Base-by-base conservation (phyloP, 2,329 filamentous ascomycete species). In the Ceratocystis ficicola region DNA sequence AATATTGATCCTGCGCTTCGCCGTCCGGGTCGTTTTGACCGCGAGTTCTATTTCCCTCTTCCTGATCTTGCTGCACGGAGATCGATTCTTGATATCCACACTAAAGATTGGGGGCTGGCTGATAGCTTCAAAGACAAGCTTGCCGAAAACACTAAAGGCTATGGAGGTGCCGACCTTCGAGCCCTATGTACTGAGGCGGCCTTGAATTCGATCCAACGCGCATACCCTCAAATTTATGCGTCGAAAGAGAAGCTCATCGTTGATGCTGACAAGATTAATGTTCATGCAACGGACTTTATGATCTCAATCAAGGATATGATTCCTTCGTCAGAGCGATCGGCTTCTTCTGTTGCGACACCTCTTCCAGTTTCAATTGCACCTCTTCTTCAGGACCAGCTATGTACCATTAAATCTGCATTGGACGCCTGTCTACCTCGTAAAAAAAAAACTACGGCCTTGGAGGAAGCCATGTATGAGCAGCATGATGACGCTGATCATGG, bases 1-100 rank as follows among this genome's bases (percentile, higher is more conserved):
- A 95, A 94, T 64, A 92, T 99, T 68, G 93, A 99, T 74, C 93
- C 93, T 70, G 93, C 93, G n/a, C 81, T 99, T 67, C 87, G 94
- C 68, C 86, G 93, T 63, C 93, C 94, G 22, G 95, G 94, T 55
- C 88, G 94, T 63, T 99, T 99, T 72, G 94, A 99, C 73, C 83
- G 94, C 74, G 95, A 99, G 75, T 99, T 99, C 72, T 97, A 97
- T 77, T 99, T 99, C 73, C 92, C 94, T 0, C 79, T 99, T 41
- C 94, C 94, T 0, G 89, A 93, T 70, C 80, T 86, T 3, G 84
- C 88, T 48, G 91, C 85, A 25, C 85, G 94, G 68, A 87, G 88
- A 69, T 83, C 90, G 3, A 99, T 99, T 71, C 82, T 99, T 67
- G 87, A 96, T 69, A 99, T 99, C 67, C 91, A 99, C 74, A 99